Evolutionary conservation across 2,329 filamentous ascomycete genomes (phyloP), one percentile per base, ranked within the genome.

Genomic region (Bipolaris sorokiniana): DNA sequence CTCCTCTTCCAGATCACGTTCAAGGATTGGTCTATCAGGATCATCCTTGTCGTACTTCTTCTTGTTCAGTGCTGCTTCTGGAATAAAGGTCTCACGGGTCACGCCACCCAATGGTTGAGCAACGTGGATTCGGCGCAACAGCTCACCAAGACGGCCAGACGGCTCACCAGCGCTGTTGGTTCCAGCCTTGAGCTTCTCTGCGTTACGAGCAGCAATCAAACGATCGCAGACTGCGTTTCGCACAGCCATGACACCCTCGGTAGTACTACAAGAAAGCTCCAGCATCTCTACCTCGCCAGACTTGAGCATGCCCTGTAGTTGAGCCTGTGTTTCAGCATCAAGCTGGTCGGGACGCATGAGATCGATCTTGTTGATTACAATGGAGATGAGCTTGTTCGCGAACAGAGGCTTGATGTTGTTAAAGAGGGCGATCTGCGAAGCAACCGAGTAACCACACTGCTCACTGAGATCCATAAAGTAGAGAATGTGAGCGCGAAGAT

Each of bases 401-500:
- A 99, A 99, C 20, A 99, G 84, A 31, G 95, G 95, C 81, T 96
- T 96, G 79, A 70, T 97, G 77, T 90, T 96, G 82, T 92, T 88
- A 85, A 97, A 99, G 15, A 99, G 87, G 68, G 92, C 89, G 76
- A 97, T 94, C 81, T 99, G 95, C 7, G 93, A 92, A 63, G 88
- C 84, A 16, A 99, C 91, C 2, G 92, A 91, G 81, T 97, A 99
- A 56, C 95, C 95, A 70, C 93, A 97, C 82, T 97, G 92, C 82
- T 97, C 94, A 20, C 91, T 96, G 60, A 97, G 83, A 82, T 98
- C 94, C 91, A 98, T 97, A 76, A 98, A 98, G 80, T 98, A 98
- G 58, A 98, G 83, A 64, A 99, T 96, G 54, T 94, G 94, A 40
- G 93, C 96, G 70, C 94, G 87, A 74, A 99, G 83, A 82, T 99